Evolutionary conservation across 2,329 filamentous ascomycete species (phyloP), one percentile per base, ranked within the genome.

Genomic region (Fusarium globosum): DNA sequence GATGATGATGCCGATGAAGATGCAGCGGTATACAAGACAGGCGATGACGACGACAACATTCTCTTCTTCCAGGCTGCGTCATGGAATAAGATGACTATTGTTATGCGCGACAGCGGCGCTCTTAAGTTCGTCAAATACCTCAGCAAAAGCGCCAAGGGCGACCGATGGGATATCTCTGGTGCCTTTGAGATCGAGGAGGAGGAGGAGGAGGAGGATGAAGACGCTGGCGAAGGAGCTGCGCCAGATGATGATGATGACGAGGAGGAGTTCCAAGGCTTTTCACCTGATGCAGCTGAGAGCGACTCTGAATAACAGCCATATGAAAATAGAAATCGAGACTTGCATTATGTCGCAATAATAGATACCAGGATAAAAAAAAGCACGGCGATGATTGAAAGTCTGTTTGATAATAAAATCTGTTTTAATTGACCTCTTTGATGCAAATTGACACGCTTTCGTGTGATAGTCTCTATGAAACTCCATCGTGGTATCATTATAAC

Each of bases 61-160:
- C 84, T 91, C 52, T 90, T 90, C 82, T 90, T 89, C 85, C 88
- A 90, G 81, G 86, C 87, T 14, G 87, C 88, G 3, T 82, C 88
- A 21, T 99, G 96, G 96, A 98, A 98, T 82, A 94, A 93, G 73
- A 87, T 99, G 85, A 95, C 92, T 73, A 90, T 99, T 74, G 96
- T 98, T 38, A 85, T 98, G 75, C 89, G 96, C 65, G 96, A 99
- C 80, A 91, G 90, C 75, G 95, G 94, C 20, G 92, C 93, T 20
- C 86, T 99, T 79, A 92, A 94, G 81, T 99, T 99, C 80, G 95
- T 98, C 79, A 99, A 98, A 86, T 99, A 98, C 81, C 93, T 99
- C 28, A 97, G 93, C 82, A 87, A 87, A 68, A 89, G 88, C 57
- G 96, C 96, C 13, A 90, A 90, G 79, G 96, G 96, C 2, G 96